Evolutionary conservation across 176 grass and related monocot genomes (phyloP).

Genomic region (Oryza brachyantha): DNA sequence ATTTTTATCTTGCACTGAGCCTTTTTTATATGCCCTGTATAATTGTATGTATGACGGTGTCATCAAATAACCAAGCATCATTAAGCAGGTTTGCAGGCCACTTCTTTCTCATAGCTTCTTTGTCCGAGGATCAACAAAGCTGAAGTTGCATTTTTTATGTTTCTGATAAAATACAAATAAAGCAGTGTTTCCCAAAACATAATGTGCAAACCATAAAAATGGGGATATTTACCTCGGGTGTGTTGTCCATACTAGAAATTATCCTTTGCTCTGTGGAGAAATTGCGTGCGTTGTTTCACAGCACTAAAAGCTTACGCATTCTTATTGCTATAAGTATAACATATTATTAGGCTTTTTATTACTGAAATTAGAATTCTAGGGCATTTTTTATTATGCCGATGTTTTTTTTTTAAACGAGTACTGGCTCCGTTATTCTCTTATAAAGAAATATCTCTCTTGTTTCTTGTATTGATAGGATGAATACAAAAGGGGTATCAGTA

Average conservation of each 20-base stretch:
- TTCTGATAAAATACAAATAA: neutral
- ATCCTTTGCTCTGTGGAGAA: neutral
- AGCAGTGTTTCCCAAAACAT: neutral
- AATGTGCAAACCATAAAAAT: neutral
- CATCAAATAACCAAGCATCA: conserved; percentile 5
- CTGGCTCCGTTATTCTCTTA: conserved; percentile 14
- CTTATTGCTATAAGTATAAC: neutral
- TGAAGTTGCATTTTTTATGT: neutral
- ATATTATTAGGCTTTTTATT: conserved; percentile 4
- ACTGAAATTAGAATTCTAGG: neutral
- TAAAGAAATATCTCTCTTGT: conserved; percentile 12
- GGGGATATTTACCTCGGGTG: neutral
- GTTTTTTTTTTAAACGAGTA: no score
- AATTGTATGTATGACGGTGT: neutral
- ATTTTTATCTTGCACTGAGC: neutral
- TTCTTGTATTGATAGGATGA: conserved; percentile 60
- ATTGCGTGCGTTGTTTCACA: neutral
- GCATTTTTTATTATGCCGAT: neutral
- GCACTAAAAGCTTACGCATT: neutral
- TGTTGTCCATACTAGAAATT: neutral
- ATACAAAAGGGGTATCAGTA: conserved; percentile 95
- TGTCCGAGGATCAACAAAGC: neutral
- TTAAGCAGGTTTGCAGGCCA: neutral
- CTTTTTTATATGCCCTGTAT: neutral
- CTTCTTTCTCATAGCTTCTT: neutral